A percentile compares a stretch with the other conserved stretches of the same genome.
phyloP scores from a whole-genome alignment of 1,284 basidiomycete genomes.

The Rhodotorula sp. region DNA sequence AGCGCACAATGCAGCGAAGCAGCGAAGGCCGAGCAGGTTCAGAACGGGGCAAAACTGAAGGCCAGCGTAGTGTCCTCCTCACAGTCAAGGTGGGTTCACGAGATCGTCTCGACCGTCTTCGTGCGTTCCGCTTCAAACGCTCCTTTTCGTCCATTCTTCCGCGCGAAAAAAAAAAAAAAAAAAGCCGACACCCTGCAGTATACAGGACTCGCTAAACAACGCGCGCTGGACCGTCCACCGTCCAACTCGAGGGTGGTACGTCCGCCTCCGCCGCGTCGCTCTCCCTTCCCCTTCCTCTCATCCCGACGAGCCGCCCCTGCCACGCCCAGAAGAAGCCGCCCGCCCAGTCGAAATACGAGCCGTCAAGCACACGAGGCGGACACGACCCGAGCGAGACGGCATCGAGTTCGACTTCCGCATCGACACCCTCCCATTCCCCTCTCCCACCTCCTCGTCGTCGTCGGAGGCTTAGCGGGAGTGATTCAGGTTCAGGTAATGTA shows the following conservation, averaged over 20 bases:
- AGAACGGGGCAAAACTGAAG: too few species aligned
- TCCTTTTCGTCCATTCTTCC: too few species aligned
- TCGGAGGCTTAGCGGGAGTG: too few species aligned
- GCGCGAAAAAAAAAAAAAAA: too few species aligned
- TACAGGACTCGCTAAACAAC: conserved; percentile 16
- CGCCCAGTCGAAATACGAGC: conserved; percentile 6
- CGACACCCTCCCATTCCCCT: not conserved
- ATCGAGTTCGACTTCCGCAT: not conserved
- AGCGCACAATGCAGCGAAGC: too few species aligned
- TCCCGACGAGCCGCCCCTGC: too few species aligned
- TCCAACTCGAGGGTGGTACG: conserved; percentile 10
- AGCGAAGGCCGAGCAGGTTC: too few species aligned
- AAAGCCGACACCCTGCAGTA: too few species aligned
- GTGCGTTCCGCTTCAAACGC: not conserved
- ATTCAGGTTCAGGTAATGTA: too few species aligned
- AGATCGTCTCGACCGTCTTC: conserved; percentile 23
- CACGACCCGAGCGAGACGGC: not conserved
- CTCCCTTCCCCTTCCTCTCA: not conserved
- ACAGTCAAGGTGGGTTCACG: too few species aligned
- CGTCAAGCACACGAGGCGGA: not conserved
- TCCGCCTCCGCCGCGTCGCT: conserved; percentile 8
- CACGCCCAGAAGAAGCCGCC: not conserved
- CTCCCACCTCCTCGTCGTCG: not conserved
- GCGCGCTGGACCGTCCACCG: conserved; percentile 12
- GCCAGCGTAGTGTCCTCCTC: too few species aligned